A percentile compares a stretch with the other conserved stretches of the same genome.
These are phyloP conservation scores for Trichoderma orchidacearum DNA, from an alignment of 495 filamentous ascomycete genomes.

Conservation along the genomic window DNA sequence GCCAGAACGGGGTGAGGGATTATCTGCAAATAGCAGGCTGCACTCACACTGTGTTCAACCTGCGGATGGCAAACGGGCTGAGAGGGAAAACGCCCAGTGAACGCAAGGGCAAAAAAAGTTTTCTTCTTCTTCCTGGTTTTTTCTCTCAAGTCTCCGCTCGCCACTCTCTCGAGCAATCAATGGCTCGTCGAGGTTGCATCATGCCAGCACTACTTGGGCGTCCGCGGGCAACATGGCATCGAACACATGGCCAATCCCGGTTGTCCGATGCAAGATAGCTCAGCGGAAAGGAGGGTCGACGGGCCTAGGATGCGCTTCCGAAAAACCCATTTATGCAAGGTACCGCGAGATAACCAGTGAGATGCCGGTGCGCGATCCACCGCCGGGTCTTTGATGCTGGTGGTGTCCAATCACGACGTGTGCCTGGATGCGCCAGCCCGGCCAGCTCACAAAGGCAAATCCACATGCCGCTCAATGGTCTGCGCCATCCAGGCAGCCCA, in stretches of 20 bases:
- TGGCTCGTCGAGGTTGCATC: neutral
- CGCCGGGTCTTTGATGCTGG: neutral
- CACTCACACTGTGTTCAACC: neutral
- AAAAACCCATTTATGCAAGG: neutral
- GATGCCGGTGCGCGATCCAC: neutral
- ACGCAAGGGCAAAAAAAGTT: neutral
- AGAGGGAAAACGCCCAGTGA: neutral
- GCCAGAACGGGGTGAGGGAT: neutral
- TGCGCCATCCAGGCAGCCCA: neutral
- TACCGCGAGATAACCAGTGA: neutral
- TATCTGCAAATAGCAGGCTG: neutral
- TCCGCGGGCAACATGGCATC: neutral
- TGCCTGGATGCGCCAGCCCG: neutral
- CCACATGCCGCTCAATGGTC: neutral
- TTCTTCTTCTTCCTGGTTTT: neutral
- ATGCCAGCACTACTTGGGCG: neutral
- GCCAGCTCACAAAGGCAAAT: neutral
- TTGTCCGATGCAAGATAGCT: neutral
- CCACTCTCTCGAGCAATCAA: neutral
- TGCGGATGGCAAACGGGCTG: neutral
- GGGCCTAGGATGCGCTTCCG: neutral
- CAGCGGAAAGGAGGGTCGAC: neutral
- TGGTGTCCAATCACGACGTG: neutral
- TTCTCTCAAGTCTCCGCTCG: too few species aligned
- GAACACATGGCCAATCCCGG: neutral